phyloP scores from a whole-genome alignment of 768 basidiomycete species.

The Pleurotus platypus region DNA sequence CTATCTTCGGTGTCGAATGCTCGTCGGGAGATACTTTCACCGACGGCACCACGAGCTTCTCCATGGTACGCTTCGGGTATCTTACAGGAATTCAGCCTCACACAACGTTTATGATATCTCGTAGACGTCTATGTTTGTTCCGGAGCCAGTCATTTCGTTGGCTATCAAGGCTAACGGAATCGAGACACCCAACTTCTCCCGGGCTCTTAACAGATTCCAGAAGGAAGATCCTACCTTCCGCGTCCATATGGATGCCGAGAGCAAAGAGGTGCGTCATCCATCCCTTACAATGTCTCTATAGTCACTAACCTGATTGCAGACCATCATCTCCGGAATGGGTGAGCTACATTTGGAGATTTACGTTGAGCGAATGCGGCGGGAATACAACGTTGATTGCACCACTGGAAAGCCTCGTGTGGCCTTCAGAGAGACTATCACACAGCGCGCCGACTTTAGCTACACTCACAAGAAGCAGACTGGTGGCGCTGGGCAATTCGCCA shows the following conservation, averaged over 20 bases:
- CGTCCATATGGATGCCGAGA: constrained; percentile 91
- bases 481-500: constrained; percentile 95
- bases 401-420: constrained; percentile 97
- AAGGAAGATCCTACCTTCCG: constrained; percentile 99
- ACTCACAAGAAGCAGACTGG: constrained; percentile 99
- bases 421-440: constrained; percentile 91
- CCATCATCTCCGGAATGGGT: constrained; percentile 99
- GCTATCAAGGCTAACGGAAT: constrained; percentile 88
- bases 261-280: constrained; percentile 70
- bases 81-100: background rate
- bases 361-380: constrained; percentile 97
- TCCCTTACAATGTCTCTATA: background rate
- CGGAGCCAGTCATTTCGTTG: constrained; percentile 96
- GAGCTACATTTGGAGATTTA: constrained; percentile 99
- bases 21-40: constrained; percentile 98
- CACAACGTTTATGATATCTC: constrained; percentile 1
- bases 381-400: constrained; percentile 90
- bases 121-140: constrained; percentile 97
- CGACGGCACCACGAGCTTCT: constrained; percentile 82
- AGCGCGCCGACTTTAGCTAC: constrained; percentile 78
- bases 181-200: constrained; percentile 95
- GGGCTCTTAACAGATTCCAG: constrained; percentile 95
- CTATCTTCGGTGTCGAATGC: constrained; percentile 98
- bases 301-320: constrained; percentile 40
- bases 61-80: constrained; percentile 65